Conservation (phyloP, 1,139 yeast genomes). For the Wickerhamomyces sp. region DNA sequence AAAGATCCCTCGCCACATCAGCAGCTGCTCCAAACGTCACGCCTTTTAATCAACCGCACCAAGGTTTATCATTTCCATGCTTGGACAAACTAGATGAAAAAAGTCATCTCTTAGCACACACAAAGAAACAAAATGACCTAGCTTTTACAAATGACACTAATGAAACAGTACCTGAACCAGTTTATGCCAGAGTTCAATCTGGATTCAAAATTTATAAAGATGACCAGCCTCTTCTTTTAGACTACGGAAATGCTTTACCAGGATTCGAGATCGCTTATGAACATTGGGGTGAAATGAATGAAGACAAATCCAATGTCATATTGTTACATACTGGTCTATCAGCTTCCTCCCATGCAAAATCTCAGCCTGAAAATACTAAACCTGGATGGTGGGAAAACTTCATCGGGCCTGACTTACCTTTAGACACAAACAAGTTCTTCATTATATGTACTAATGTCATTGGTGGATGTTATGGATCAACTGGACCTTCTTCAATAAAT, state of each 20-base stretch:
- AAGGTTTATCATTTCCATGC: conserved; percentile 70
- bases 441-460: conserved; percentile 85
- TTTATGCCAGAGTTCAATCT: conserved; percentile 63
- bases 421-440: conserved; percentile 79
- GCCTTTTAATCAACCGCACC: conserved; percentile 18
- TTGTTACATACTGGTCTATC: conserved; percentile 87
- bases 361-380: conserved; percentile 62
- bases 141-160: conserved; percentile 21
- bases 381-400: conserved; percentile 97
- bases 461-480: conserved; percentile 94
- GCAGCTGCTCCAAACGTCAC: neutral
- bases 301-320: conserved; percentile 61
- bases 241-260: conserved; percentile 76
- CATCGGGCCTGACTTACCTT: conserved; percentile 75
- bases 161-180: conserved; percentile 78
- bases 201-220: conserved; percentile 62
- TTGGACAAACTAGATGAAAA: conserved; percentile 69
- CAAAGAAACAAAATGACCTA: neutral
- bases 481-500: conserved; percentile 84
- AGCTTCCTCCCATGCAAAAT: conserved; percentile 92
- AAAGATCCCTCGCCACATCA: neutral
- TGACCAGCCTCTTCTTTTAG: conserved; percentile 58
- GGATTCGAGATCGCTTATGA: conserved; percentile 82
- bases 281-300: conserved; percentile 78
- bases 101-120: conserved; percentile 38